These are phyloP conservation scores for Hirsutella rhossiliensis DNA, from an alignment of 2,329 filamentous ascomycete genomes.

Conservation along the genomic window DNA sequence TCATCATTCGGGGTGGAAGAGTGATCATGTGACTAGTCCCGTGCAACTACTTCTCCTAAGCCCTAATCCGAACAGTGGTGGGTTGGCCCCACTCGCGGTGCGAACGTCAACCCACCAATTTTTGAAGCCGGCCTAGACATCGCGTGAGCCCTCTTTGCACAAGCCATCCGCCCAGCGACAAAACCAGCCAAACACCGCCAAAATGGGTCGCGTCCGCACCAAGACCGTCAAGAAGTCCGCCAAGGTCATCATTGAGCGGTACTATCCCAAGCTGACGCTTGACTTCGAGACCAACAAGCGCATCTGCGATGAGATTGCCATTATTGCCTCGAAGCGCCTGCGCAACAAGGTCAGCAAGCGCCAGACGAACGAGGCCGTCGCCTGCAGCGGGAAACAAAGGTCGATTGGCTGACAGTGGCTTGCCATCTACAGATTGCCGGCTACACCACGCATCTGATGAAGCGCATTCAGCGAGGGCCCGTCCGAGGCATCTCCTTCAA, in stretches of 20 bases:
- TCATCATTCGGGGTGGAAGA: too few relatives aligned
- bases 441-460: conserved; percentile 98
- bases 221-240: conserved; percentile 68
- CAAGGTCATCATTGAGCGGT: conserved; percentile 99
- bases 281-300: conserved; percentile 99
- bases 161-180: neutral
- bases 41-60: neutral
- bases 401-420: conserved; percentile 7
- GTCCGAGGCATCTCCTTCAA: conserved; percentile 99
- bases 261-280: conserved; percentile 95
- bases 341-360: conserved; percentile 77
- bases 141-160: neutral
- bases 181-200: conserved; percentile 36
- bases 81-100: neutral
- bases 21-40: neutral
- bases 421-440: conserved; percentile 65
- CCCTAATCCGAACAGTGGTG: neutral
- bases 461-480: conserved; percentile 98
- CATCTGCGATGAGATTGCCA: conserved; percentile 99
- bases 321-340: conserved; percentile 97
- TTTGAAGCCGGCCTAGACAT: neutral
- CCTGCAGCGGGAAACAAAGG: neutral
- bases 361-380: neutral
- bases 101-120: neutral
- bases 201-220: conserved; percentile 59